Conservation (phyloP, 106 monocot species). For the Allium sativum region DNA sequence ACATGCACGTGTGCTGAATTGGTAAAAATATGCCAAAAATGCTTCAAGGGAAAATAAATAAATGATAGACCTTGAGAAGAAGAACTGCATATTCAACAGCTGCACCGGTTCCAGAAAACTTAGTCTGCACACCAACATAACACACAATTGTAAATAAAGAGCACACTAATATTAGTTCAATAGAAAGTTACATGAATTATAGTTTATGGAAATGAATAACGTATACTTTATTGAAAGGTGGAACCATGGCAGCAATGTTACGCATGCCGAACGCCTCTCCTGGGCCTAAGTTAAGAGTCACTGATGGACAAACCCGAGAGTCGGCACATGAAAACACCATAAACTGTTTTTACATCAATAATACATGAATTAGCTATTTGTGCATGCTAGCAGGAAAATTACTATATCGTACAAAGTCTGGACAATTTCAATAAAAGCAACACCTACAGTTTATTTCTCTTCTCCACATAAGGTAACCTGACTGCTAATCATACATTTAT, state of each 20-base stretch:
- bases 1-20: too few species aligned
- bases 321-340: slow-evolving; percentile 89
- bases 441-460: neutral
- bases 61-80: slow-evolving; percentile 51
- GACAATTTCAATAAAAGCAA: neutral
- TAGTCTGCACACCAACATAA: slow-evolving; percentile 25
- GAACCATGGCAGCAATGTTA: slow-evolving; percentile 81
- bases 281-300: slow-evolving; percentile 46
- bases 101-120: slow-evolving; percentile 48
- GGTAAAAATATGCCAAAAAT: too few species aligned
- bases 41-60: neutral
- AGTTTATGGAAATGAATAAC: slow-evolving; percentile 5
- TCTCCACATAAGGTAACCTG: neutral
- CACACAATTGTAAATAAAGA: neutral
- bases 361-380: neutral
- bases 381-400: neutral
- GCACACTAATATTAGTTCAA: neutral
- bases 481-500: neutral
- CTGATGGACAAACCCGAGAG: slow-evolving; percentile 87
- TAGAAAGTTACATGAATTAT: neutral
- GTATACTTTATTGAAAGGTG: slow-evolving; percentile 60
- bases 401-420: too few species aligned
- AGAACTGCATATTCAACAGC: slow-evolving; percentile 79
- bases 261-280: slow-evolving; percentile 84
- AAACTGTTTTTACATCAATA: slow-evolving; percentile 32